These are phyloP conservation scores for Scheffersomyces segobiensis DNA, from an alignment of 1,139 yeast genomes.

Conservation along the genomic window DNA sequence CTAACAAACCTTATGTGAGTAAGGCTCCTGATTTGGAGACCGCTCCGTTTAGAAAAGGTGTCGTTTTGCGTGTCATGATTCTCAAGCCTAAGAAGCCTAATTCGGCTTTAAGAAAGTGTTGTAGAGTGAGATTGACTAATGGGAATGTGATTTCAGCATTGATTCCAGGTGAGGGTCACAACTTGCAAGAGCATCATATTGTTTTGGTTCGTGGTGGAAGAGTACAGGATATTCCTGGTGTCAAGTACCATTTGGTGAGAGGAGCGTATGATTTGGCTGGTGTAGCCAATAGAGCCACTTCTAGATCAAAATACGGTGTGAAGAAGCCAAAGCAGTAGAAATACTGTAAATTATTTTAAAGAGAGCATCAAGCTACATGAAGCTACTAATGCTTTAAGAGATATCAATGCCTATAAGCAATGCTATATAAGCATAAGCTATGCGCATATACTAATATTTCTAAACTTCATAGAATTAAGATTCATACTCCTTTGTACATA, in stretches of 20 bases:
- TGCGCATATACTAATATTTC: slow-evolving; percentile 1
- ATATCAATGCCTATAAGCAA: neutral
- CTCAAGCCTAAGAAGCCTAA: slow-evolving; percentile 97
- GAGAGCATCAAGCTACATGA: neutral
- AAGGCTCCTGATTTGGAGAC: slow-evolving; percentile 81
- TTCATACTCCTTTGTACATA: slow-evolving; percentile 1
- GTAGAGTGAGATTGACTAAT: slow-evolving; percentile 89
- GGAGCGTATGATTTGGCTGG: slow-evolving; percentile 95
- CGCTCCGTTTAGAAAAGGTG: slow-evolving; percentile 88
- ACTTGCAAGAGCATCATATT: slow-evolving; percentile 96
- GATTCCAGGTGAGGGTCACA: slow-evolving; percentile 98
- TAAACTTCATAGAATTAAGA: neutral
- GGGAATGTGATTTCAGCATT: slow-evolving; percentile 90
- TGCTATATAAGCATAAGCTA: neutral
- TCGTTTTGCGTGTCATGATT: slow-evolving; percentile 91
- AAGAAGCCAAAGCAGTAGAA: slow-evolving; percentile 65
- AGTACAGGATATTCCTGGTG: slow-evolving; percentile 98
- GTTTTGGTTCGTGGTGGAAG: slow-evolving; percentile 96
- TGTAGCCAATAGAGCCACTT: slow-evolving; percentile 87
- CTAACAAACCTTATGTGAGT: slow-evolving; percentile 44
- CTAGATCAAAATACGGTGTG: slow-evolving; percentile 92
- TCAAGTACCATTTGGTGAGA: slow-evolving; percentile 88
- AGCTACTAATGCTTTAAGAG: neutral
- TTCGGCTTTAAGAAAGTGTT: slow-evolving; percentile 96
- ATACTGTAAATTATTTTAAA: neutral